Evolutionary conservation across 179 eudicot species (phyloP).

Genomic region (Carnegiea gigantea): DNA sequence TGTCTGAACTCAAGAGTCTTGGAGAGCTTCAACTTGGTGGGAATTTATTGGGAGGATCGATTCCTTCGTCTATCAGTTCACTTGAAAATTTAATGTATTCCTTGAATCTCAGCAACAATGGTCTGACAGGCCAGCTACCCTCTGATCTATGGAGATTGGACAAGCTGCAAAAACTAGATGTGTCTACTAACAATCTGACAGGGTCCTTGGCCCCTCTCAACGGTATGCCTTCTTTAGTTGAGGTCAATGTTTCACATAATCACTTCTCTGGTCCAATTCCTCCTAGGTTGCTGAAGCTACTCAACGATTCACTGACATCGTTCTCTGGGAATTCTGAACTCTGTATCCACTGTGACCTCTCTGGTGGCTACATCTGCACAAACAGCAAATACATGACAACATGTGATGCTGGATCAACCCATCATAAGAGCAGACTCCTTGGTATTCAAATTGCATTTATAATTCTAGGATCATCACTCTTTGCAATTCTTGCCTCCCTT

Average conservation of each 20-base stretch:
- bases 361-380: slow-evolving; percentile 29
- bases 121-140: slow-evolving; percentile 57
- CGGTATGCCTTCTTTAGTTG: slow-evolving; percentile 36
- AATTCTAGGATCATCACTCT: slow-evolving; percentile 44
- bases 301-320: slow-evolving; percentile 41
- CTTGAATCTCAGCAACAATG: slow-evolving; percentile 66
- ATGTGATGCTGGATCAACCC: slow-evolving; percentile 31
- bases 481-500: slow-evolving; percentile 35
- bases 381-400: slow-evolving; percentile 25
- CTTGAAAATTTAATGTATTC: slow-evolving; percentile 36
- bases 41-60: slow-evolving; percentile 60
- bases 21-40: slow-evolving; percentile 61
- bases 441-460: slow-evolving; percentile 37
- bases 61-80: slow-evolving; percentile 51
- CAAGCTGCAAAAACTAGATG: slow-evolving; percentile 53
- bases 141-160: slow-evolving; percentile 37
- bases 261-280: slow-evolving; percentile 67
- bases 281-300: slow-evolving; percentile 35
- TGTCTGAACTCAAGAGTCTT: slow-evolving; percentile 47
- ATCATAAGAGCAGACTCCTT: slow-evolving; percentile 21
- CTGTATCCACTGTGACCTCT: slow-evolving; percentile 42
- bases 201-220: slow-evolving; percentile 52
- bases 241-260: slow-evolving; percentile 66
- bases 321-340: slow-evolving; percentile 60
- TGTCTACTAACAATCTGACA: slow-evolving; percentile 60